phyloP scores from a whole-genome alignment of 805 yeast species.

The Debaryomyces maramus region DNA sequence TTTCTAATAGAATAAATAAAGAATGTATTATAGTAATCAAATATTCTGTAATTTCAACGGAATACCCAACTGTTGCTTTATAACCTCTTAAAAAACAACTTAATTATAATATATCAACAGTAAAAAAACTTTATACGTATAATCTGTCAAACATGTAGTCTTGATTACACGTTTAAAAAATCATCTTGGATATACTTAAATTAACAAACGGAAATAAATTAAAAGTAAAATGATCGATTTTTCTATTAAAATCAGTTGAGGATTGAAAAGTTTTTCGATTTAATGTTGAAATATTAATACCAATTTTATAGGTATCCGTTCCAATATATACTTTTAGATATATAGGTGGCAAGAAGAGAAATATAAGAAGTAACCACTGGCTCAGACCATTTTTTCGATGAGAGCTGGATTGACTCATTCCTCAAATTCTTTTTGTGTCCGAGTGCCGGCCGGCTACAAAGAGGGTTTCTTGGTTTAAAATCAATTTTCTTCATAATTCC shows the following conservation, averaged over 20 bases:
- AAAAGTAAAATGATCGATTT: background rate
- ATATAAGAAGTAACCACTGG: background rate
- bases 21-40: background rate
- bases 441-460: background rate
- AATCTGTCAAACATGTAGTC: too few species aligned
- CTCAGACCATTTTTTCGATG: slow-evolving; percentile 1
- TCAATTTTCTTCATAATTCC: too few species aligned
- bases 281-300: background rate
- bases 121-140: background rate
- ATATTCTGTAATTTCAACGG: background rate
- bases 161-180: slow-evolving; percentile 1
- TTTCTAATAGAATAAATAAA: slow-evolving; percentile 8
- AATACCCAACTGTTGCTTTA: background rate
- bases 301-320: background rate
- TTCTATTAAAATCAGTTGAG: background rate
- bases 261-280: background rate
- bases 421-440: slow-evolving; percentile 1
- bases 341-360: background rate
- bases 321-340: background rate
- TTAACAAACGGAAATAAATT: background rate
- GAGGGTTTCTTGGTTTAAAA: background rate
- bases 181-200: slow-evolving; percentile 1
- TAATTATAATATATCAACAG: slow-evolving; percentile 1
- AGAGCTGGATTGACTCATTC: slow-evolving; percentile 2
- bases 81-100: slow-evolving; percentile 1